Base-by-base conservation (phyloP, 257 asterid species). In the Eustoma russellianum region DNA sequence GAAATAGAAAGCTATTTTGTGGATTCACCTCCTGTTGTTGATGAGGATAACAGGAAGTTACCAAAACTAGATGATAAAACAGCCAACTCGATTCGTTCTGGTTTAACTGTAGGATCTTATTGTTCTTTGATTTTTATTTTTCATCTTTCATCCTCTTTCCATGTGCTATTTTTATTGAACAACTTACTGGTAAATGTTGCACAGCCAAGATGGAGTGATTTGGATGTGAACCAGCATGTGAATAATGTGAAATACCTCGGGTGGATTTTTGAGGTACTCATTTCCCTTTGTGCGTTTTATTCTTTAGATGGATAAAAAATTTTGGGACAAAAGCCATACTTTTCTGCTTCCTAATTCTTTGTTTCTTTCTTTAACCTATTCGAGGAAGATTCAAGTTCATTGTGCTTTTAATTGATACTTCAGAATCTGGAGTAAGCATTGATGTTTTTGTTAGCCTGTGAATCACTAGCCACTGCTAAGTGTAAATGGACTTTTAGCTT, bases 191-290 rank as follows among this genome's bases (percentile, higher is more conserved):
- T 17, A 43, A 12, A 44, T 57, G 46, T 10, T 79, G 70, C 94
- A 86, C n/a, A 86, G 96, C 92, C 96, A 49, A 77, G 72, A 68
- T 86, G 96, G 96, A 74, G 74, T 30, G 96, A 86, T 63, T 66
- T 86, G 24, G 96, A 86, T 74, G 84, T 81, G 17, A 86, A 86
- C 69, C 94, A 79, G 74, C 96, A 86, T 65, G 96, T 86, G 70
- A 86, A 86, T 65, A 86, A 86, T 64, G 96, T 86, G 52, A 86
- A 86, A 62, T 86, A 86, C 56, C 70, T 86, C 53, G 88, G 84
- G 54, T 86, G 96, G 96, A 77, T 86, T 69, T 81, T 86, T 38
- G 96, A 86, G 94, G 96, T 83, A 63, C 63, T 50, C 13, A 38
- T 38, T 38, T 38, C 43, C 43, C 16, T 38, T 8, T 38, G 9